Evolutionary conservation across 352 stramenopile genomes (phyloP).

Genomic region (Globisporangium megalacanthum): DNA sequence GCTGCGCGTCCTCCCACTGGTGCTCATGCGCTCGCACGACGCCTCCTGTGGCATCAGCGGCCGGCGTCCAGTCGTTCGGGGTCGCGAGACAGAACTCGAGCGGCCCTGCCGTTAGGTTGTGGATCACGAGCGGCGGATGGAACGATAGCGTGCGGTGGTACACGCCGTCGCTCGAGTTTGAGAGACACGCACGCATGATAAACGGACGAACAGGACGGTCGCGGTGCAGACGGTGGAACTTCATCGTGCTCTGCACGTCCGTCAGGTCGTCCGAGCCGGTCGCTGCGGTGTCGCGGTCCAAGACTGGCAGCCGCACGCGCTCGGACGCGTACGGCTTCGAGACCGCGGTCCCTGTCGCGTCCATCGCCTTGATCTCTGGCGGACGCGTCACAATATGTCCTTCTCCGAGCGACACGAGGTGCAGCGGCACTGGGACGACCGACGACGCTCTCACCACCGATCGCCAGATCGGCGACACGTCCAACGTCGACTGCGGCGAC

Average conservation of each 20-base stretch:
- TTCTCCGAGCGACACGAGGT: conserved; percentile 67
- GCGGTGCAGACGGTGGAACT: conserved; percentile 72
- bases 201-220: conserved; percentile 77
- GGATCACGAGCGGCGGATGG: conserved; percentile 69
- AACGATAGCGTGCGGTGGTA: conserved; percentile 78
- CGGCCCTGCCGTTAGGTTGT: conserved; percentile 67
- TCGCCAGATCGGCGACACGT: conserved; percentile 53
- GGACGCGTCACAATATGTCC: conserved; percentile 70
- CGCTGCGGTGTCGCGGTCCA: conserved; percentile 30
- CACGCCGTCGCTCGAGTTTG: conserved; percentile 41
- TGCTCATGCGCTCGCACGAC: conserved; percentile 32
- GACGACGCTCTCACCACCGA: conserved; percentile 51
- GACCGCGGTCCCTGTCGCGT: conserved; percentile 18
- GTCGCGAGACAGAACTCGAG: conserved; percentile 74
- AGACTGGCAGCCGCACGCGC: conserved; percentile 59
- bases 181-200: conserved; percentile 67
- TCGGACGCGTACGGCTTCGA: conserved; percentile 76
- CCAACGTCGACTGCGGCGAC: conserved; percentile 28
- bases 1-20: conserved; percentile 71
- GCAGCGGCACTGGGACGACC: conserved; percentile 60
- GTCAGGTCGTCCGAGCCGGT: conserved; percentile 25
- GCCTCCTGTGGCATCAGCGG: conserved; percentile 29
- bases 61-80: conserved; percentile 62
- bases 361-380: conserved; percentile 39
- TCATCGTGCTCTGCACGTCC: conserved; percentile 45